Evolutionary conservation across 306 rosid genomes (phyloP), one percentile per base, ranked within the genome.

Genomic region (Cicer chorassanicum): DNA sequence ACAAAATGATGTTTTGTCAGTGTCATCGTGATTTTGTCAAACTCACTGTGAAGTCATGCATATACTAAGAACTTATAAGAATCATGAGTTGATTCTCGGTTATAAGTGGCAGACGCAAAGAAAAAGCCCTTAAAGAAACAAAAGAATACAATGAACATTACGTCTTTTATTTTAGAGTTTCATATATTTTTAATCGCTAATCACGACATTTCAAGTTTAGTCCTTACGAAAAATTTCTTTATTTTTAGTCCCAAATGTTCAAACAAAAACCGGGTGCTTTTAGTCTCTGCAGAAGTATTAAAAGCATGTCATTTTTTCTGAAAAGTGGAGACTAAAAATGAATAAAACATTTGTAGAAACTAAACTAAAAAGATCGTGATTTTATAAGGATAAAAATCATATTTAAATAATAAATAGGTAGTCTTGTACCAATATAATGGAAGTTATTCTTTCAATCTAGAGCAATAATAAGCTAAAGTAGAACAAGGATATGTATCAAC

Each of bases 401-500:
- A 24, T 24, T 24, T 24, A 24, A 24, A 24, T 24, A 24, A 24
- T 24, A 24, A 24, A 24, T 24, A 24, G 34, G 34, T 24, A 24
- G 34, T 2, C 1, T 24, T 24, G 34, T 24, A 24, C 3, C n/a
- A 2, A 6, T 43, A 10, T 24, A 45, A 9, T 13, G 66, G 45
- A 65, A 24, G 57, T 54, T 48, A 64, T 42, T 7, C 13, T 50
- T 75, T 51, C 45, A 16, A 9, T 53, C 75, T 57, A 68, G 38
- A 59, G 70, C 70, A 24, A 59, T 21, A n/a, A 29, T 68, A 54
- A 68, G 68, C 50, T 48, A 57, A 54, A 44, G 50, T 24, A 65
- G 15, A 43, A 62, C 1, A 72, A 57, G 67, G 41, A 48, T 6
- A 36, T 36, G 40, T 19, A 45, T 10, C 64, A 39, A 18, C 24